Percentiles rank a stretch among this genome's conserved stretches.
Evolutionary conservation across 176 grass and related monocot genomes (phyloP).

Genomic region (Triticum dicoccoides): DNA sequence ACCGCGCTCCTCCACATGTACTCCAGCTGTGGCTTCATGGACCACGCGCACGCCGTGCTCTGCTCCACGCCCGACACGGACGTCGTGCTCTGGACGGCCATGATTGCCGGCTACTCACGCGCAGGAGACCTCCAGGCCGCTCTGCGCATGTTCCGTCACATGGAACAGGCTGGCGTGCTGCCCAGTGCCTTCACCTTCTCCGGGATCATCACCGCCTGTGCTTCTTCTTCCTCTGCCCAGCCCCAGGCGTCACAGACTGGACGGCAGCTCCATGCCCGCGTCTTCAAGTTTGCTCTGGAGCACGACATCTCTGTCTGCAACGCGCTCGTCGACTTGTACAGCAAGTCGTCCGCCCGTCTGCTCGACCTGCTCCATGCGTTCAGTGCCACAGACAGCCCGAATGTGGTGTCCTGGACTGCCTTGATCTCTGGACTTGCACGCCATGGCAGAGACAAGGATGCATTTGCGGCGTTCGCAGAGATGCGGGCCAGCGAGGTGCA

Average conservation of each 20-base stretch:
- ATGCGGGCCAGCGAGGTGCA: conserved; percentile 58
- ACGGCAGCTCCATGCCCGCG: conserved; percentile 54
- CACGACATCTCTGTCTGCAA: conserved; percentile 57
- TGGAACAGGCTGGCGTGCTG: conserved; percentile 32
- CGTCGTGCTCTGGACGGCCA: conserved; percentile 67
- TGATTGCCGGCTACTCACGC: conserved; percentile 54
- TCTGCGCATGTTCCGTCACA: conserved; percentile 46
- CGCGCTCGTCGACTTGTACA: conserved; percentile 61
- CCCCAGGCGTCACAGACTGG: conserved; percentile 28
- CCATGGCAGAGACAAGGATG: conserved; percentile 39
- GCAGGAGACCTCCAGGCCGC: conserved; percentile 30
- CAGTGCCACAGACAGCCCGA: conserved; percentile 29
- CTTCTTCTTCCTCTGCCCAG: conserved; percentile 19
- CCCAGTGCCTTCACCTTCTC: conserved; percentile 72
- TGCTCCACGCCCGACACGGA: conserved; percentile 49
- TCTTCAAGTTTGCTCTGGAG: conserved; percentile 53
- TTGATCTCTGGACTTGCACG: conserved; percentile 47
- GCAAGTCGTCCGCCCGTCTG: conserved; percentile 43
- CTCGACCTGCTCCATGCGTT: conserved; percentile 40
- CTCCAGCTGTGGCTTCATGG: conserved; percentile 48
- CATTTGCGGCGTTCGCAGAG: conserved; percentile 36
- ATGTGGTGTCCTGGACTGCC: conserved; percentile 73
- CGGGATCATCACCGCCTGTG: conserved; percentile 49
- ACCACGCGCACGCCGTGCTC: conserved; percentile 40
- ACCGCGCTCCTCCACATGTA: conserved; percentile 73